phyloP scores from a whole-genome alignment of 768 basidiomycete genomes.

The Leucocoprinus sp. region DNA sequence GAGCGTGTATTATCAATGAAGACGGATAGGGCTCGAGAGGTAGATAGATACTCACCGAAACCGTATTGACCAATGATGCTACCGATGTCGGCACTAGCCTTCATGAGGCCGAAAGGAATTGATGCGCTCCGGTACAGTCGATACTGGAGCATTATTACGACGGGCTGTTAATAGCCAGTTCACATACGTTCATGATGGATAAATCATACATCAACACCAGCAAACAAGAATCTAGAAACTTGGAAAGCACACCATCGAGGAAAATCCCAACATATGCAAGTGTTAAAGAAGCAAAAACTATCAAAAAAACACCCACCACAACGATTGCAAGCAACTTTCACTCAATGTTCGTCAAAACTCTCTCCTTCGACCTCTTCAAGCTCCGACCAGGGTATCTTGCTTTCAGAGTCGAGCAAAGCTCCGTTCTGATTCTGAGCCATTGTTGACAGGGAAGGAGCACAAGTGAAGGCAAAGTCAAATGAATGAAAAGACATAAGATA shows the following conservation, averaged over 20 bases:
- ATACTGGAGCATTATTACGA: constrained; percentile 60
- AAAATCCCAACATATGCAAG: constrained; percentile 54
- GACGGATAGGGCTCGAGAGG: neutral
- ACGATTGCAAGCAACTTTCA: constrained; percentile 54
- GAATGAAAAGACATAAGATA: neutral
- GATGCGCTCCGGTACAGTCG: constrained; percentile 44
- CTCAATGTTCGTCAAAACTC: constrained; percentile 31
- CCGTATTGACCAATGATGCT: constrained; percentile 62
- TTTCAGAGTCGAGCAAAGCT: neutral
- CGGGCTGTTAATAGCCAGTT: constrained; percentile 35
- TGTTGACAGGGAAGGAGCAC: neutral
- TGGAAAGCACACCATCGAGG: constrained; percentile 42
- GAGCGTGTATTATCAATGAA: neutral
- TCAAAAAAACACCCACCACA: constrained; percentile 32
- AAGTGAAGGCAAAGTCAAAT: neutral
- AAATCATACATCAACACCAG: constrained; percentile 34
- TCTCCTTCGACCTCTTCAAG: constrained; percentile 22
- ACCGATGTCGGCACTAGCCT: constrained; percentile 65
- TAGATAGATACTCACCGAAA: constrained; percentile 42
- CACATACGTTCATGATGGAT: constrained; percentile 58
- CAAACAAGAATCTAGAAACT: neutral
- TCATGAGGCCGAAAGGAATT: constrained; percentile 49
- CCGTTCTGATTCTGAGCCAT: neutral
- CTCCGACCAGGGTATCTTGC: constrained; percentile 5
- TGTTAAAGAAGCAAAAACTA: neutral